These are phyloP conservation scores for Solanum habrochaites DNA, from an alignment of 257 asterid species.

Conservation along the genomic window DNA sequence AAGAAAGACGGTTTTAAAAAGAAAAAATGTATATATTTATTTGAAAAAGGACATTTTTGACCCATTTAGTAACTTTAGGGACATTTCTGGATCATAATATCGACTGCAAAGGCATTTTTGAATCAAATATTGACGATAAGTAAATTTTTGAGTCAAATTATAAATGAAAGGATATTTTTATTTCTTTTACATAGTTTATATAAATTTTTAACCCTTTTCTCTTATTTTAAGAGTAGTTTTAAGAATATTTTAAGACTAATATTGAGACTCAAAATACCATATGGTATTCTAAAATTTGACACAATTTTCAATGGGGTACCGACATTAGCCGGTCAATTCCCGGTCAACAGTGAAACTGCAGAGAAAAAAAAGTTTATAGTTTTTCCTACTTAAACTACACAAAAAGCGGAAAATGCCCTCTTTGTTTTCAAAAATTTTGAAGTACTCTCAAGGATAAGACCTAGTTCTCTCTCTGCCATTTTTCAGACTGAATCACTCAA, in stretches of 20 bases:
- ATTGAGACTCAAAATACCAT: not conserved
- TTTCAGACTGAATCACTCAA: not conserved
- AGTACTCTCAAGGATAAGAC: slow-evolving; percentile 17
- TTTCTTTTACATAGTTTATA: no score
- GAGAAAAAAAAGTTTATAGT: not conserved
- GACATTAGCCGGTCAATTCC: not conserved
- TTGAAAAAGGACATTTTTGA: no score
- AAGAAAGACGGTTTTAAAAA: no score
- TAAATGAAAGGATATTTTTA: no score
- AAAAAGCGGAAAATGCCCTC: slow-evolving; percentile 8
- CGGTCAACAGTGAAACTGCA: not conserved
- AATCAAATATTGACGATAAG: no score
- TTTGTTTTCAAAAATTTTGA: slow-evolving; percentile 19
- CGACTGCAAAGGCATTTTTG: no score
- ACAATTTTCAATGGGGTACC: not conserved
- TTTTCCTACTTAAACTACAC: not conserved
- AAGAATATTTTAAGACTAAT: not conserved
- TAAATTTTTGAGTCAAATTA: no score
- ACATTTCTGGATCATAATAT: no score
- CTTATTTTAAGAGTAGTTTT: no score
- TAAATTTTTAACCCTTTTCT: no score
- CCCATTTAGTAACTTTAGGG: no score
- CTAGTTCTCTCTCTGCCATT: slow-evolving; percentile 11
- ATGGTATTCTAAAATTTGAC: not conserved
- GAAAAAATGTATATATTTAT: no score